Percentiles rank a stretch among this genome's conserved stretches.
phyloP scores from a whole-genome alignment of 179 eudicot species.

The Amaranthus tricolor region DNA sequence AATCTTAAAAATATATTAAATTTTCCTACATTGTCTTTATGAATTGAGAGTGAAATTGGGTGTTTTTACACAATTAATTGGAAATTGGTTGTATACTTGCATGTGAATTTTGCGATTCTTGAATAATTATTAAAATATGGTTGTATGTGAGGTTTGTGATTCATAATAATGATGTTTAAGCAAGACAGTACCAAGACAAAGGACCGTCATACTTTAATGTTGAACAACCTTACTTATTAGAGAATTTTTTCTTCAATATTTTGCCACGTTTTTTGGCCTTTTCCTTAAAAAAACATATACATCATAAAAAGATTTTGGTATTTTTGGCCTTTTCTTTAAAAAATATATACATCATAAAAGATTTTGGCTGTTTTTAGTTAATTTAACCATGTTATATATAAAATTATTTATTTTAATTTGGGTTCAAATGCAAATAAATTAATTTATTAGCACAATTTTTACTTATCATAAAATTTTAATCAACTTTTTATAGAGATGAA shows the following conservation, averaged over 20 bases:
- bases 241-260: neutral
- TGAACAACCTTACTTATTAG: neutral
- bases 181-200: constrained; percentile 3
- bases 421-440: too few species aligned
- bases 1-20: neutral
- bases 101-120: too few species aligned
- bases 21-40: neutral
- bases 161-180: constrained; percentile 6
- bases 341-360: too few species aligned
- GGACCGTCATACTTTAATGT: neutral
- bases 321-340: too few species aligned
- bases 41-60: neutral
- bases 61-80: constrained; percentile 9
- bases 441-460: too few species aligned
- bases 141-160: neutral
- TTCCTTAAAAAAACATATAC: neutral
- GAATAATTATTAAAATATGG: constrained; percentile 8
- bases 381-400: too few species aligned
- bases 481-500: too few species aligned
- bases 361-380: too few species aligned
- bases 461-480: too few species aligned
- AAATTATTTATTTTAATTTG: too few species aligned
- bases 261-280: neutral
- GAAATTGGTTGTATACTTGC: too few species aligned
- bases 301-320: too few species aligned